A percentile compares a stretch with the other conserved stretches of the same genome.
phyloP scores from a whole-genome alignment of 352 stramenopile species.

The Thalassiosira hispida region DNA sequence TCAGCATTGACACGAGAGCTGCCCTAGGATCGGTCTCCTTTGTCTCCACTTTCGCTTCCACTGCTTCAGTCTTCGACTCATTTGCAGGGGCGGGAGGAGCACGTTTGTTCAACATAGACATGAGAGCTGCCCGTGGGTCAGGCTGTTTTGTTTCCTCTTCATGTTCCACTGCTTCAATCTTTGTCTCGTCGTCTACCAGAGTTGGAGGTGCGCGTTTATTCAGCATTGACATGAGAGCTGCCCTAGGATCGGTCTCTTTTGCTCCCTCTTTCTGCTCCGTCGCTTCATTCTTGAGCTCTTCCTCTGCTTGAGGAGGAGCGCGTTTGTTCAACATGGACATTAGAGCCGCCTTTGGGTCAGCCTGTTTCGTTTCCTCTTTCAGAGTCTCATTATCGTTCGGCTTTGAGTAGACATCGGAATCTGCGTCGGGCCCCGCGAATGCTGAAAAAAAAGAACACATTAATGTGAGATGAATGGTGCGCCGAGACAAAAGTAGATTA shows the following conservation, averaged over 20 bases:
- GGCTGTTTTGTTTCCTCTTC: slow-evolving; percentile 8
- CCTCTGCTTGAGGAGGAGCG: neutral
- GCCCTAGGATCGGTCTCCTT: neutral
- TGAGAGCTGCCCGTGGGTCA: slow-evolving; percentile 9
- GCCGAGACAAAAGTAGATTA: slow-evolving; percentile 17
- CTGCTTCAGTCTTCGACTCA: neutral
- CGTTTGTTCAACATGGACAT: neutral
- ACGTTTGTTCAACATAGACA: slow-evolving; percentile 2
- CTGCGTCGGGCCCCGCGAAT: slow-evolving; percentile 26
- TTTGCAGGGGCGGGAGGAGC: neutral
- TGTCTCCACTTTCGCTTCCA: neutral
- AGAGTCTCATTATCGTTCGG: slow-evolving; percentile 1
- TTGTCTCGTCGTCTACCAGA: neutral
- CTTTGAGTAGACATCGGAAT: neutral
- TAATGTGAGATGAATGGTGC: slow-evolving; percentile 11
- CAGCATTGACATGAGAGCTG: slow-evolving; percentile 17
- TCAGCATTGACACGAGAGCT: slow-evolving; percentile 15
- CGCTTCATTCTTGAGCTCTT: neutral
- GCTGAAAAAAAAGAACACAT: slow-evolving; percentile 20
- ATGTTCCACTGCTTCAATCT: neutral
- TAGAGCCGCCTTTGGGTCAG: neutral
- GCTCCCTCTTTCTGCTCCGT: neutral
- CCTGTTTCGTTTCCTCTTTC: neutral
- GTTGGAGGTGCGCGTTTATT: slow-evolving; percentile 5
- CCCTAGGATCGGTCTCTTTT: slow-evolving; percentile 15